Base-by-base conservation (phyloP, 1,139 yeast genomes). In the Yamadazyma sp. region DNA sequence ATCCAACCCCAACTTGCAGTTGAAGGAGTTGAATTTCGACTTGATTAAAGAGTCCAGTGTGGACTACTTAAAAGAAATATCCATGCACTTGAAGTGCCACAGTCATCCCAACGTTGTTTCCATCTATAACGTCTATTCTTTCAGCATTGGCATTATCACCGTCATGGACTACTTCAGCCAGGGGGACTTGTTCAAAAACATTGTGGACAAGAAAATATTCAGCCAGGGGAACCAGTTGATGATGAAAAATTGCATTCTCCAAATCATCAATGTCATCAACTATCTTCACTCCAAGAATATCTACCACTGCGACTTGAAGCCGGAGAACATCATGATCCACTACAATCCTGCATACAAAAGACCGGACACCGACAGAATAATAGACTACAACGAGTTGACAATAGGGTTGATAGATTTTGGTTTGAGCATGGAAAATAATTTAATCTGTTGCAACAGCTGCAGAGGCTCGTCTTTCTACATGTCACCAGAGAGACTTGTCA, bases 231-330 rank as follows among this genome's bases (percentile, higher is more conserved):
- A 57, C 34, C 68, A 58, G 44, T 42, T 59, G 30, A 59, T 82
- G 48, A 80, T 86, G 66, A 85, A 84, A 54, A 74, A 76, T 39
- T 86, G 86, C 30, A 86, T 88, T 57, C 59, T 82, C 21, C 96
- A 89, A 59, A 64, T 89, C 35, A 65, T 87, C 14, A 87, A 84
- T 43, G 95, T 82, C 1, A 70, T 89, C 24, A 70, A 73, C 31
- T 82, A 79, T 59, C 85, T 95, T 54, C 87, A 84, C 50, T 64
- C 73, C 10, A 65, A 70, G 30, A 78, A 80, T 26, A 77, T 89
- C 11, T 89, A 76, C 53, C 97, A 89, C 57, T 89, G 97, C 60
- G 97, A 89, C 59, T 73, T 89, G 50, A 92, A 89, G 61, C 97
- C 97, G 1, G 97, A 89, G 60, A 89, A 89, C 57, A 76, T 89